phyloP scores from a whole-genome alignment of 2,329 filamentous ascomycete species.

The Botryotinia globosa region DNA sequence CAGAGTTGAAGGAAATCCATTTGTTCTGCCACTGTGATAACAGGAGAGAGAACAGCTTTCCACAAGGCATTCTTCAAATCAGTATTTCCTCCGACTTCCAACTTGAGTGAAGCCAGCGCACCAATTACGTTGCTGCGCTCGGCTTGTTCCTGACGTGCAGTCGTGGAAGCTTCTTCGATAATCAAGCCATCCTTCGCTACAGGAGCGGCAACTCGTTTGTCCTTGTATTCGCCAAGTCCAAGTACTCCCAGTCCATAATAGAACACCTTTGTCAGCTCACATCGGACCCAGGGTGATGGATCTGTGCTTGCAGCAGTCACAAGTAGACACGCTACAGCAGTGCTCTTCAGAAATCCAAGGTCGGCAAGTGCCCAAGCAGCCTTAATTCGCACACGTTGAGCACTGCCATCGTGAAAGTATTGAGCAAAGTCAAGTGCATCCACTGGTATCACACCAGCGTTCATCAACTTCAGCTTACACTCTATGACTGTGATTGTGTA shows the following conservation, averaged over 20 bases:
- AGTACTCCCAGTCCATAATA: slow-evolving; percentile 59
- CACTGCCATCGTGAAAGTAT: slow-evolving; percentile 63
- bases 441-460: slow-evolving; percentile 56
- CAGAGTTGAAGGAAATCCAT: slow-evolving; percentile 52
- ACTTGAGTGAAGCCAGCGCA: slow-evolving; percentile 48
- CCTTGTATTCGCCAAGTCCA: slow-evolving; percentile 57
- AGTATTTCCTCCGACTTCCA: slow-evolving; percentile 46
- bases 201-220: slow-evolving; percentile 28
- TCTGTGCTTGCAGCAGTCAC: slow-evolving; percentile 59
- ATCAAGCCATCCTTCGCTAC: slow-evolving; percentile 40
- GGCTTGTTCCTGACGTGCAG: slow-evolving; percentile 47
- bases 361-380: slow-evolving; percentile 63
- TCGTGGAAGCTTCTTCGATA: slow-evolving; percentile 46
- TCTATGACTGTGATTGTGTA: slow-evolving; percentile 62
- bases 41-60: slow-evolving; percentile 49
- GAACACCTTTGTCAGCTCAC: slow-evolving; percentile 57
- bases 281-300: slow-evolving; percentile 60
- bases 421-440: slow-evolving; percentile 57
- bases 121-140: slow-evolving; percentile 49
- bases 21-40: slow-evolving; percentile 49
- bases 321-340: slow-evolving; percentile 54
- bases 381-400: slow-evolving; percentile 62
- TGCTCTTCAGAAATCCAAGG: slow-evolving; percentile 57
- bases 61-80: slow-evolving; percentile 48
- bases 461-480: slow-evolving; percentile 62